Percentiles rank a stretch among this genome's conserved stretches.
These are phyloP conservation scores for Gentiana dahurica DNA, from an alignment of 257 asterid genomes.

Conservation along the genomic window DNA sequence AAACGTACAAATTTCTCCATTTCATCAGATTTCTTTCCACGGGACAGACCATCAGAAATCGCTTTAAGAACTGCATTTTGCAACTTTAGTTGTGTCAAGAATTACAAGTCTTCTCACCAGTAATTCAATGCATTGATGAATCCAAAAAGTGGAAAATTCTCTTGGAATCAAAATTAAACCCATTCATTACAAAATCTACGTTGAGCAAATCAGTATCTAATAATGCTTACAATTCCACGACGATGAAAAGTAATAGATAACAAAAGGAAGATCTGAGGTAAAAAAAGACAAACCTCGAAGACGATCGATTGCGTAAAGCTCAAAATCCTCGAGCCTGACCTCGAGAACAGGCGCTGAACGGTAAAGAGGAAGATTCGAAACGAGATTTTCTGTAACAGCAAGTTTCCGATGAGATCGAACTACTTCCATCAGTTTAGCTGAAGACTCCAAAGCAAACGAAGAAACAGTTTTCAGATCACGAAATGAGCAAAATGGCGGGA, in stretches of 20 bases:
- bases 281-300: constrained; percentile 53
- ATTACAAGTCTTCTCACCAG: too few species aligned
- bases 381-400: constrained; percentile 18
- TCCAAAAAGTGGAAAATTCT: background rate
- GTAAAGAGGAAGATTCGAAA: constrained; percentile 52
- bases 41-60: constrained; percentile 75
- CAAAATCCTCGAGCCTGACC: constrained; percentile 88
- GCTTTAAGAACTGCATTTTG: constrained; percentile 88
- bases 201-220: too few species aligned
- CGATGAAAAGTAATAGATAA: too few species aligned
- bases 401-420: constrained; percentile 45
- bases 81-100: too few species aligned
- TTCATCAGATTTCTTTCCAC: constrained; percentile 77
- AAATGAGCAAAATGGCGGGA: constrained; percentile 49
- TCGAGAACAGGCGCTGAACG: constrained; percentile 81
- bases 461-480: too few species aligned
- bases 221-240: background rate
- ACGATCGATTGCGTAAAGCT: constrained; percentile 75
- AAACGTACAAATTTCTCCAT: constrained; percentile 66
- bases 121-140: background rate
- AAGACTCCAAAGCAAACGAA: background rate
- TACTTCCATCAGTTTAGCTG: constrained; percentile 37
- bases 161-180: background rate
- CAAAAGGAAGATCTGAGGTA: background rate
- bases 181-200: too few species aligned